phyloP scores from a whole-genome alignment of 1,139 yeast species.

The Scheffersomyces insectosa region DNA sequence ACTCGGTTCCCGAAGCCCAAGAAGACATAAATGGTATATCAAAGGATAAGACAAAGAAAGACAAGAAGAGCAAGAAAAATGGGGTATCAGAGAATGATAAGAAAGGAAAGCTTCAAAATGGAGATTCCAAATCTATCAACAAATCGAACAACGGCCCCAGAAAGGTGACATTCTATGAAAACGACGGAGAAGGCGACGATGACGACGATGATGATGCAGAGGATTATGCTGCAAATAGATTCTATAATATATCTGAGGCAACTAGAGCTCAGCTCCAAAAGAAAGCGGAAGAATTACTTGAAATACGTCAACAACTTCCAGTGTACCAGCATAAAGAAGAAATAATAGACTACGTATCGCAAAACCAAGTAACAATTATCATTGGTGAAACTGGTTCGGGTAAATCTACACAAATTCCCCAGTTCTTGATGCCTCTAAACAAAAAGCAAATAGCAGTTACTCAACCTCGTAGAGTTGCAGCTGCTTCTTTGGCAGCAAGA shows the following conservation, averaged over 20 bases:
- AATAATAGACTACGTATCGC: constrained; percentile 54
- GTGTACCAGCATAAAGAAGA: constrained; percentile 71
- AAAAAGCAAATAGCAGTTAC: constrained; percentile 78
- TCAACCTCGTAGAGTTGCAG: constrained; percentile 98
- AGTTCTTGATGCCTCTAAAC: constrained; percentile 62
- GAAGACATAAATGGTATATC: neutral
- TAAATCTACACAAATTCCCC: constrained; percentile 97
- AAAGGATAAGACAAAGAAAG: constrained; percentile 1
- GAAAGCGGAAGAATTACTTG: constrained; percentile 50
- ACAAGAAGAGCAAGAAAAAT: constrained; percentile 2
- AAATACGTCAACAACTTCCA: constrained; percentile 63
- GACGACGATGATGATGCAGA: constrained; percentile 32
- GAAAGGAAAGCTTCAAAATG: neutral
- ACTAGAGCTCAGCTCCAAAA: constrained; percentile 26
- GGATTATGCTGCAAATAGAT: constrained; percentile 10
- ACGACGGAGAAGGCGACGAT: constrained; percentile 27
- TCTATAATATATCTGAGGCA: constrained; percentile 6
- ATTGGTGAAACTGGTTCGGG: constrained; percentile 99
- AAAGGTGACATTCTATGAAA: constrained; percentile 7
- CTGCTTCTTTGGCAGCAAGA: constrained; percentile 88
- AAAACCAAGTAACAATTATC: constrained; percentile 70
- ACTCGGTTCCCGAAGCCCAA: constrained; percentile 1
- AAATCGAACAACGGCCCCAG: constrained; percentile 2
- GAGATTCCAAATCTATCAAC: constrained; percentile 4
- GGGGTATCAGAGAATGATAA: no score